These are phyloP conservation scores for Cardamine resedifolia DNA, from an alignment of 345 rosid genomes.

Conservation along the genomic window DNA sequence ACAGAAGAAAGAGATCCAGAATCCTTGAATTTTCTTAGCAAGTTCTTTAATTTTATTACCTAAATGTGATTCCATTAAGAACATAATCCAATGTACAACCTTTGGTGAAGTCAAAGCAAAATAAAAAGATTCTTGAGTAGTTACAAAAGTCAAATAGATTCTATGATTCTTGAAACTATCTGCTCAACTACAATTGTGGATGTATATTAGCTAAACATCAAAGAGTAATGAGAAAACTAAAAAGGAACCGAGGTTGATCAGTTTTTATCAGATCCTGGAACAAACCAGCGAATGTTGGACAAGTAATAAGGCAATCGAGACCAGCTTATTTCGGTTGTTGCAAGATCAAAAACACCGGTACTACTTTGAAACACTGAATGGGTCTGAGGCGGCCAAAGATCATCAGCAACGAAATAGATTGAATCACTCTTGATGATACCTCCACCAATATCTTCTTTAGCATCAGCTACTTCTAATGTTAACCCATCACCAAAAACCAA, in stretches of 20 bases:
- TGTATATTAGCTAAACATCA: background rate
- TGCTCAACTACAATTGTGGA: background rate
- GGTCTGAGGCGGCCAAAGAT: background rate
- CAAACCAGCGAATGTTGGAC: background rate
- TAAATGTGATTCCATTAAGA: slow-evolving; percentile 9
- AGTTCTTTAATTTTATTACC: background rate
- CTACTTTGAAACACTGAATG: background rate
- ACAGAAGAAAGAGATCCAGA: slow-evolving; percentile 16
- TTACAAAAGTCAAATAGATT: background rate
- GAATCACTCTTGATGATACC: background rate
- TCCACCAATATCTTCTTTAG: background rate
- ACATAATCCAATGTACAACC: slow-evolving; percentile 13
- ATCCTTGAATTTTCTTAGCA: background rate
- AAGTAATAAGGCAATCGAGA: background rate
- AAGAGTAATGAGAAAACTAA: background rate
- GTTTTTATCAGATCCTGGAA: background rate
- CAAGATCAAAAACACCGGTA: background rate
- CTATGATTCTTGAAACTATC: background rate
- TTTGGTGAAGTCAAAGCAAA: background rate
- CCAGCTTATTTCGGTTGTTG: background rate
- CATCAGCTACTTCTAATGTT: background rate
- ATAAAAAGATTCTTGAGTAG: background rate
- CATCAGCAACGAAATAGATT: background rate
- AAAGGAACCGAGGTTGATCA: background rate
- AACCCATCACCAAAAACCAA: background rate